Evolutionary conservation across 176 grass and related monocot genomes (phyloP), one percentile per base, ranked within the genome.

Genomic region (Avena insularis): DNA sequence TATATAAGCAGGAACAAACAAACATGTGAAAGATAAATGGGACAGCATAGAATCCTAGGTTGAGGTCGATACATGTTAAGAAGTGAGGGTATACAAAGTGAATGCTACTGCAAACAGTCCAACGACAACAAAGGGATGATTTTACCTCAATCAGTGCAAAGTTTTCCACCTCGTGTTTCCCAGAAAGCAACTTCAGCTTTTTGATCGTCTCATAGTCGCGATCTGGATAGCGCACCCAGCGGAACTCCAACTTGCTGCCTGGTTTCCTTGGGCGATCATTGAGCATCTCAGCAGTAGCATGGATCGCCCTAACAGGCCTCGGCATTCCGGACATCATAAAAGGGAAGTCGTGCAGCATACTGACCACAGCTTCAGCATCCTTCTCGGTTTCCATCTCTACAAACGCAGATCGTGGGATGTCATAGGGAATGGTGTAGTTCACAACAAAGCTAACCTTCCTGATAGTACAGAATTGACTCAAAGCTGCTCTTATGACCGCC

Each of bases 261-360:
- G 93, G 93, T 65, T 45, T 89, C 12, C 69, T 0, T 20, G 86
- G 96, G 6, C 91, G 86, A 51, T 92, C 86, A 55, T 64, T 80
- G 82, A 98, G 95, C 91, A 98, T 92, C 73, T 91, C 86, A 23
- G 79, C 58, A 20, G 81, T 84, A 36, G 96, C 96, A 51, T 0
- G 81, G 19, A 46, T 67, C 1, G 76, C 96, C 46, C 90, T 94
- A 36, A 95, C 84, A 68, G 93, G 93, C 25, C 93, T 88, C 33
- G 96, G 93, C 88, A 98, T 95, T 33, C 93, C 93, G 21, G 82
- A 86, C 13, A 98, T 84, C 92, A 95, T 95, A 72, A 95, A 98
- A 31, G 92, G 96, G 58, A 88, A 98, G 9, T 89, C 87, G 4
- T 60, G 55, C 73, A 98, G 87, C 83, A 89, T 74, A 16, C 27